Evolutionary conservation across 305 asterid species (phyloP).

Genomic region (Fraxinus angustifolia): DNA sequence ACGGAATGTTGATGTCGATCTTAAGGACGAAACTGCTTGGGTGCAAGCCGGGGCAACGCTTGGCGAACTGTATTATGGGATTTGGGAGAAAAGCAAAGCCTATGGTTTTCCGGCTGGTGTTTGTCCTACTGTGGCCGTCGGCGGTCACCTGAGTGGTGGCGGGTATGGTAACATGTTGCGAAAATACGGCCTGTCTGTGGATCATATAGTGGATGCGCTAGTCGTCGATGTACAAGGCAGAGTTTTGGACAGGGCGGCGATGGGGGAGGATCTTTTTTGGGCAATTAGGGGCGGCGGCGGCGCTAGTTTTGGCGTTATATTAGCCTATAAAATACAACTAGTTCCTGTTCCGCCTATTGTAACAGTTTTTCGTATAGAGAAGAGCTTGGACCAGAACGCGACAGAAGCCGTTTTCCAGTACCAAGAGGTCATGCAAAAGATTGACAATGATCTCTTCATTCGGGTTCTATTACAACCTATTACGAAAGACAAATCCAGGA

Average conservation of each 20-base stretch:
- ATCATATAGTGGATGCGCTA: constrained; percentile 48
- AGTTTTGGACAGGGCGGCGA: constrained; percentile 37
- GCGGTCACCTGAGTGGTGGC: constrained; percentile 66
- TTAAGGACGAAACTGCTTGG: constrained; percentile 49
- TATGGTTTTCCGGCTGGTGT: constrained; percentile 35
- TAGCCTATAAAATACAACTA: constrained; percentile 39
- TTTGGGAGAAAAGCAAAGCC: constrained; percentile 45
- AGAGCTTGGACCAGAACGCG: constrained; percentile 22
- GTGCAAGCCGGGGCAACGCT: constrained; percentile 51
- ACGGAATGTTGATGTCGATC: constrained; percentile 34
- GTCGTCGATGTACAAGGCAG: constrained; percentile 47
- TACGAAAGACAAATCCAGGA: constrained; percentile 21
- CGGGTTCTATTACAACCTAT: constrained; percentile 41
- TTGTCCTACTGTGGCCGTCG: constrained; percentile 59
- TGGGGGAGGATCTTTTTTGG: constrained; percentile 77
- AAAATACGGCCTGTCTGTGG: constrained; percentile 52
- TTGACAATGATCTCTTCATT: constrained; percentile 47
- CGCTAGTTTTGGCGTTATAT: constrained; percentile 51
- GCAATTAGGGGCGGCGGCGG: constrained; percentile 68
- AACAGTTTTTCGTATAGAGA: constrained; percentile 40
- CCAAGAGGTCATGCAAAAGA: constrained; percentile 32
- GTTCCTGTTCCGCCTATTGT: constrained; percentile 51
- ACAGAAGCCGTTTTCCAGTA: constrained; percentile 31
- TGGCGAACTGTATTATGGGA: constrained; percentile 57
- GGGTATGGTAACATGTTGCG: constrained; percentile 63